Evolutionary conservation across 2,329 filamentous ascomycete species (phyloP), one percentile per base, ranked within the genome.

Genomic region (Fusarium sp.): DNA sequence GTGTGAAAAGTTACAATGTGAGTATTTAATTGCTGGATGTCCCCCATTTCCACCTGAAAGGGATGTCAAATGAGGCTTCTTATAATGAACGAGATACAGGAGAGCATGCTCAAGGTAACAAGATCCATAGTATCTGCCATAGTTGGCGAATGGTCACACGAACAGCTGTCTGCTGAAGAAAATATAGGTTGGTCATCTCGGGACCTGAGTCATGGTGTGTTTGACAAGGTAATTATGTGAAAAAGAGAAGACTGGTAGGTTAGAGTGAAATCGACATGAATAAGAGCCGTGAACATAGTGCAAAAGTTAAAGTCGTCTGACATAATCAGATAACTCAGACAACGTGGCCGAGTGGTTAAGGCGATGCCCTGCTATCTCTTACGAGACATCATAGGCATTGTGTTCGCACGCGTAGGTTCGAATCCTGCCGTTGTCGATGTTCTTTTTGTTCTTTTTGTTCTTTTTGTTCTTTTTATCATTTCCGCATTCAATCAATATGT

Each of bases 381-480:
- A 4, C 4, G 66, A 69, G 66, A 69, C 66, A 69, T 69, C 64
- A 69, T 51, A 69, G 66, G 66, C 66, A 69, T 69, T 69, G 66
- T 69, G 66, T 69, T 69, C 66, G 66, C 66, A 69, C 66, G 66
- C 66, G 66, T 69, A 69, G 66, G 66, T 69, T 69, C 66, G 66
- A 69, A 69, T 69, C 66, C 66, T 69, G 65, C 66, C 65, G 66
- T 69, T 69, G 66, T 69, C 66, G 66, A 35, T 15, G 14, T 56
- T 1, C 1, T 26, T 63, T 68, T 69, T n/a, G 3, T n/a, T 17
- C 3, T 1, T 9, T 35, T 15, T 8, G 14, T 56, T 1, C 1
- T 26, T 63, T 68, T 69, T n/a, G 3, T n/a, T 17, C 3, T 1
- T 9, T 35, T 15, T 8, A 32, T 32, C 1, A 32, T 32, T 32